phyloP scores from a whole-genome alignment of 1,284 basidiomycete species.

The Fomitopsis betulina region DNA sequence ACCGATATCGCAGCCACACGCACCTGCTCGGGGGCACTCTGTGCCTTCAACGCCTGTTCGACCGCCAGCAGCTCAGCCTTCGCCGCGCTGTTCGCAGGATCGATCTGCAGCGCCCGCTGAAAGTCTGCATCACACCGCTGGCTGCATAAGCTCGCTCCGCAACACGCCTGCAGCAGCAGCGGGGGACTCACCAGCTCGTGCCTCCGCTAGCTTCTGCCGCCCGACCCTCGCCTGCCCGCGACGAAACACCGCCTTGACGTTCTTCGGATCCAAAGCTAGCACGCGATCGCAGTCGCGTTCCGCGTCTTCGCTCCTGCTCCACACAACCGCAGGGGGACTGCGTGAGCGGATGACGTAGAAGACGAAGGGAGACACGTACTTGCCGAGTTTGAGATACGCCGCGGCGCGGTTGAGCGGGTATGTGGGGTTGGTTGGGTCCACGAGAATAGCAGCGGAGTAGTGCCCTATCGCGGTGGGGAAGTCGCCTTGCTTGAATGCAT shows the following conservation, averaged over 20 bases:
- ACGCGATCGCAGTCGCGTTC: conserved; percentile 67
- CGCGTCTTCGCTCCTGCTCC: conserved; percentile 61
- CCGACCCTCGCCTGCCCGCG: conserved; percentile 62
- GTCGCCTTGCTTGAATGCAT: conserved; percentile 51
- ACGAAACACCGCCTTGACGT: conserved; percentile 70
- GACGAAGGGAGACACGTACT: conserved; percentile 46
- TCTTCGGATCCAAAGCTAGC: conserved; percentile 45
- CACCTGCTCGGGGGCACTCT: conserved; percentile 28
- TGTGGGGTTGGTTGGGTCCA: conserved; percentile 58
- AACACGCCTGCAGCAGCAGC: neutral
- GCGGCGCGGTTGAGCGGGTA: conserved; percentile 77
- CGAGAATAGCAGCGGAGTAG: conserved; percentile 69
- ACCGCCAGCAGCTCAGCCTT: conserved; percentile 52
- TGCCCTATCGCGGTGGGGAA: conserved; percentile 55
- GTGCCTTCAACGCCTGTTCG: conserved; percentile 29
- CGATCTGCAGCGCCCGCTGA: conserved; percentile 45
- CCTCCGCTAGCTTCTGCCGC: conserved; percentile 47
- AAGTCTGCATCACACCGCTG: conserved; percentile 45
- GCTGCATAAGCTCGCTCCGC: neutral
- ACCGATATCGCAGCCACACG: conserved; percentile 10
- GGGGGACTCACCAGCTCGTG: conserved; percentile 46
- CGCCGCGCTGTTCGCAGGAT: conserved; percentile 55
- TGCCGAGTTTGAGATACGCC: conserved; percentile 81
- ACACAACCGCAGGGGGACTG: neutral
- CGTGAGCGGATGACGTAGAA: conserved; percentile 6